Evolutionary conservation across 2,329 filamentous ascomycete genomes (phyloP), one percentile per base, ranked within the genome.

Genomic region (Neoarthrinium moseri): DNA sequence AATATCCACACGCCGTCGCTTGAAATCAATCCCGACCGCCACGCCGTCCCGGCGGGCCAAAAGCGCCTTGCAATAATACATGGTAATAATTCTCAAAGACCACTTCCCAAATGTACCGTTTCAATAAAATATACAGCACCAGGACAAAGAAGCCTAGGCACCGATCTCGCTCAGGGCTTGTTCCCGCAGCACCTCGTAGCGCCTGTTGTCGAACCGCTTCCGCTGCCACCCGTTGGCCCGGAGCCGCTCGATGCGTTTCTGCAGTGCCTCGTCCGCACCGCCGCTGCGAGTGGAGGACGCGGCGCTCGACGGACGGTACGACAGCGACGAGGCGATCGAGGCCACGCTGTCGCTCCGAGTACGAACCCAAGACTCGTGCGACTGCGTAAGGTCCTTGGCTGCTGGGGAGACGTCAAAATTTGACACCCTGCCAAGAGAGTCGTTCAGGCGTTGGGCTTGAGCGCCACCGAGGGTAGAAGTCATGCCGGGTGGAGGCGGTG

Each of bases 211-310:
- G 52, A 83, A 83, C 18, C 79, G 72, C 52, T 73, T 73, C 22
- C 80, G 66, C 55, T 71, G 71, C 79, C 80, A 83, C 3, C 78
- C 78, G 40, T 56, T 68, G n/a, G 71, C 71, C 17, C 77, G 72
- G 10, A 83, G 62, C 8, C 73, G 69, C 61, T 79, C 75, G 51
- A 83, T 81, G 20, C 79, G 71, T 6, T 73, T 68, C 47, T 69
- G 66, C 3, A 79, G 62, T 13, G 43, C 51, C 40, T 54, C 55
- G 42, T 57, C 59, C n/a, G 46, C 44, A 20, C 57, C 51, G 12
- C 46, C 52, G 10, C 47, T 47, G 13, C 47, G 42, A 26, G 46
- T 32, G 5, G 43, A 37, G 11, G 53, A 52, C 11, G 54, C 50
- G 15, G 26, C 24, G 22, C 34, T 21, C 5, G 42, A 22, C 13